Conservation (phyloP, 352 stramenopile species). For the Phytophthora hybrid region DNA sequence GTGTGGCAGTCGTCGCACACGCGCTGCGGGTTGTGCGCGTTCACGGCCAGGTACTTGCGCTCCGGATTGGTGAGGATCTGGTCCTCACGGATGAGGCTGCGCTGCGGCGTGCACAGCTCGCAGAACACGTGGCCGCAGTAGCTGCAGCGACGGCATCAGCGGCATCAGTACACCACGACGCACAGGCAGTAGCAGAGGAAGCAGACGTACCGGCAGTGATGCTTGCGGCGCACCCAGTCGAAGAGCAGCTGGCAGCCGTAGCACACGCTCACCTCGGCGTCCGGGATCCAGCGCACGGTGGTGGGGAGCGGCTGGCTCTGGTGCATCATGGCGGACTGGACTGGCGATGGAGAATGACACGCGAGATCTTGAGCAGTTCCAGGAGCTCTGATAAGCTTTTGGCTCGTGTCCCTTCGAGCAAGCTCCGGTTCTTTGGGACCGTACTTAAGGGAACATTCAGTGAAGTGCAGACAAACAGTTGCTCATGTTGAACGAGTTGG, state of each 20-base stretch:
- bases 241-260: conserved; percentile 84
- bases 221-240: conserved; percentile 90
- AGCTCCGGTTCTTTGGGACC: background rate
- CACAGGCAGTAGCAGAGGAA: conserved; percentile 1
- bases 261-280: conserved; percentile 84
- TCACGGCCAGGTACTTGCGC: conserved; percentile 80
- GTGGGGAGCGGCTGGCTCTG: conserved; percentile 44
- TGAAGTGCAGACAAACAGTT: background rate
- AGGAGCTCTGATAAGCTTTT: conserved; percentile 18
- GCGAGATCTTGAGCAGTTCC: conserved; percentile 17
- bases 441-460: background rate
- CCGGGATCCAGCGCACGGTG: conserved; percentile 86
- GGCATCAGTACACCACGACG: background rate
- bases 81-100: conserved; percentile 77
- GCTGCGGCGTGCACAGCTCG: conserved; percentile 72
- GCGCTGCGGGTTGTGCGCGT: conserved; percentile 84
- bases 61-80: conserved; percentile 79
- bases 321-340: conserved; percentile 18
- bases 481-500: no score
- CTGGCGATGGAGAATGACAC: conserved; percentile 16
- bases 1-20: conserved; percentile 84
- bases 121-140: conserved; percentile 85
- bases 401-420: background rate
- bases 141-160: conserved; percentile 27
- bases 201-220: conserved; percentile 81